Evolutionary conservation across 1,284 basidiomycete species (phyloP).

Genomic region (Fomitopsis palustris): DNA sequence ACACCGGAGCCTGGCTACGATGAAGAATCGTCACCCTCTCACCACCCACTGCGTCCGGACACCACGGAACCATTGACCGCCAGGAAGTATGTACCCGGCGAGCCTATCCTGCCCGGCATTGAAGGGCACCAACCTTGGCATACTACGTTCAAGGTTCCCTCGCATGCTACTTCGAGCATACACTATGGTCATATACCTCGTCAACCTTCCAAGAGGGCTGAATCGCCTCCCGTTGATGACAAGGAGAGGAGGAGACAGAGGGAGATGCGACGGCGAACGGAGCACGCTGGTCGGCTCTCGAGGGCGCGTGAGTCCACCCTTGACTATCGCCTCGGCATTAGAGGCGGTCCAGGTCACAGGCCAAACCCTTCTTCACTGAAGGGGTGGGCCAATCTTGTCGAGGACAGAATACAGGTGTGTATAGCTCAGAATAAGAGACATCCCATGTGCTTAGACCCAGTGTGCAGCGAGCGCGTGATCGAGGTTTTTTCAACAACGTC

Average conservation of each 20-base stretch:
- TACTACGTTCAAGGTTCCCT: slow-evolving; percentile 60
- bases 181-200: slow-evolving; percentile 45
- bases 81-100: slow-evolving; percentile 14
- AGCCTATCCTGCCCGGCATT: slow-evolving; percentile 49
- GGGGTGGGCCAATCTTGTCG: slow-evolving; percentile 74
- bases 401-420: slow-evolving; percentile 76
- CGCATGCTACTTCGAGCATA: slow-evolving; percentile 49
- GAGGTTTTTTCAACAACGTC: slow-evolving; percentile 72
- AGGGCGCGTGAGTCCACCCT: slow-evolving; percentile 69
- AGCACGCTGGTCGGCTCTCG: slow-evolving; percentile 55
- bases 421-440: neutral
- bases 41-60: neutral
- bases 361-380: slow-evolving; percentile 61
- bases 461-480: slow-evolving; percentile 55
- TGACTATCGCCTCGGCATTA: slow-evolving; percentile 67
- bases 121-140: slow-evolving; percentile 68
- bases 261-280: slow-evolving; percentile 48
- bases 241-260: slow-evolving; percentile 47
- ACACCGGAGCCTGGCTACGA: slow-evolving; percentile 5
- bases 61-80: neutral
- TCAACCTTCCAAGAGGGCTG: slow-evolving; percentile 21
- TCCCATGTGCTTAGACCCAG: neutral
- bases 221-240: slow-evolving; percentile 41
- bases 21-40: slow-evolving; percentile 2
- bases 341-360: slow-evolving; percentile 31